Evolutionary conservation across 768 basidiomycete species (phyloP).

Genomic region (Daedaleopsis nitida): DNA sequence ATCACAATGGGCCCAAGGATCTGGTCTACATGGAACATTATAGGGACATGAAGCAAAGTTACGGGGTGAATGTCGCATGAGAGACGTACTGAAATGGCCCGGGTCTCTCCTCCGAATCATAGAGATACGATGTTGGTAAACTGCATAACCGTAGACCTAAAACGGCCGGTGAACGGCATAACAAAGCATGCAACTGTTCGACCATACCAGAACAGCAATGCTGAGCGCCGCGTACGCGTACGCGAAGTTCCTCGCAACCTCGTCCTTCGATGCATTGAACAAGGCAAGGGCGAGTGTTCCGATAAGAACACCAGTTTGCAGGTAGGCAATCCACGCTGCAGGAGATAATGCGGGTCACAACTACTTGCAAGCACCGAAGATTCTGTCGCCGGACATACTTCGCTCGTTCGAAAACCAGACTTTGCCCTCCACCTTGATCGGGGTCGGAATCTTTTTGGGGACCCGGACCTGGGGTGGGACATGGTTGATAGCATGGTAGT

Average conservation of each 20-base stretch:
- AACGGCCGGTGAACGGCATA: background rate
- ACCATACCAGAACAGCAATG: conserved; percentile 61
- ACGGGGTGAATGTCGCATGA: background rate
- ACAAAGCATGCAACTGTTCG: background rate
- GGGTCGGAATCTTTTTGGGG: conserved; percentile 80
- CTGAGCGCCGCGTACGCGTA: conserved; percentile 83
- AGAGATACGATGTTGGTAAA: conserved; percentile 88
- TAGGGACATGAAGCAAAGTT: no score
- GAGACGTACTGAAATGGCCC: conserved; percentile 75
- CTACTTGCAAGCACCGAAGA: background rate
- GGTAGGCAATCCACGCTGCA: conserved; percentile 90
- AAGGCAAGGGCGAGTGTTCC: conserved; percentile 85
- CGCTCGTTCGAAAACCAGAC: conserved; percentile 98
- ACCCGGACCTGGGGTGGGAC: conserved; percentile 67
- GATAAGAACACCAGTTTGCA: conserved; percentile 82
- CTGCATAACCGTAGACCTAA: conserved; percentile 80
- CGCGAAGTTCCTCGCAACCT: conserved; percentile 74
- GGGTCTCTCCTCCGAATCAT: conserved; percentile 91
- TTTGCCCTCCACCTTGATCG: conserved; percentile 88
- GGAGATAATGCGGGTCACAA: background rate
- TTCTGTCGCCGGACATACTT: conserved; percentile 53
- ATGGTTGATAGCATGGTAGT: conserved; percentile 75
- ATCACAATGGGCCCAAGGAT: conserved; percentile 83
- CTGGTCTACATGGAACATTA: conserved; percentile 53
- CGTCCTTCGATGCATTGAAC: conserved; percentile 79